Percentiles rank a stretch among this genome's conserved stretches.
These are phyloP conservation scores for Acanthamoeba castellanii DNA, from an alignment of 208 protist species.

Conservation along the genomic window DNA sequence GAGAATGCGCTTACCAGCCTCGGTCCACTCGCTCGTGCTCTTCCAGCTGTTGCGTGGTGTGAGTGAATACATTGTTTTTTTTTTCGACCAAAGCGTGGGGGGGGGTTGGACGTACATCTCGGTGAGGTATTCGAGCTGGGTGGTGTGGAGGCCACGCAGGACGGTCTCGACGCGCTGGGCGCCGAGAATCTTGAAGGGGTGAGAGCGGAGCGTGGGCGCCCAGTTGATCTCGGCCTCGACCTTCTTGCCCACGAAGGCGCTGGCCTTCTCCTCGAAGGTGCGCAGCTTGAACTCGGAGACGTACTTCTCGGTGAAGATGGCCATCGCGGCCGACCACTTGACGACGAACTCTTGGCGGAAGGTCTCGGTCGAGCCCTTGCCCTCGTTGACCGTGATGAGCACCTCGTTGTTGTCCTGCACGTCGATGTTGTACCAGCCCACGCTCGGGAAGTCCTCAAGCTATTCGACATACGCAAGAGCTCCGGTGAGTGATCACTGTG, in stretches of 20 bases:
- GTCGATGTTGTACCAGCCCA: constrained; percentile 62
- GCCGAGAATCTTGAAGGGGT: constrained; percentile 20
- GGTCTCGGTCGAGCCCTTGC: neutral
- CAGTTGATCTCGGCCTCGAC: constrained; percentile 62
- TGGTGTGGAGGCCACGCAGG: constrained; percentile 53
- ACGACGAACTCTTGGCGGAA: neutral
- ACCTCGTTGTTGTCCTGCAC: constrained; percentile 71
- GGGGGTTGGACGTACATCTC: neutral
- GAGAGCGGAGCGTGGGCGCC: constrained; percentile 4
- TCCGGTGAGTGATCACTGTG: neutral
- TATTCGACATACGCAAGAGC: neutral
- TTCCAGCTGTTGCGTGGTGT: neutral
- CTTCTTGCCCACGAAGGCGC: constrained; percentile 8
- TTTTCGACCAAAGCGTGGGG: too few species aligned
- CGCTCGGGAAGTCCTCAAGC: neutral
- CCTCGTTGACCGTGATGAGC: constrained; percentile 45
- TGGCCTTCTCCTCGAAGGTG: constrained; percentile 7
- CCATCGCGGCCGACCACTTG: constrained; percentile 55
- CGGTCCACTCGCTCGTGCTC: neutral
- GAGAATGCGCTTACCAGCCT: constrained; percentile 45
- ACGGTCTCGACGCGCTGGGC: constrained; percentile 2
- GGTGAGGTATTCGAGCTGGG: constrained; percentile 34
- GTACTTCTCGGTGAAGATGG: constrained; percentile 69
- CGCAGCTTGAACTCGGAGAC: constrained; percentile 32
- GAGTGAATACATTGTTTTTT: neutral